These are phyloP conservation scores for Magnolia kwangsiensis DNA, from an alignment of 164 flowering plant species.

Conservation along the genomic window DNA sequence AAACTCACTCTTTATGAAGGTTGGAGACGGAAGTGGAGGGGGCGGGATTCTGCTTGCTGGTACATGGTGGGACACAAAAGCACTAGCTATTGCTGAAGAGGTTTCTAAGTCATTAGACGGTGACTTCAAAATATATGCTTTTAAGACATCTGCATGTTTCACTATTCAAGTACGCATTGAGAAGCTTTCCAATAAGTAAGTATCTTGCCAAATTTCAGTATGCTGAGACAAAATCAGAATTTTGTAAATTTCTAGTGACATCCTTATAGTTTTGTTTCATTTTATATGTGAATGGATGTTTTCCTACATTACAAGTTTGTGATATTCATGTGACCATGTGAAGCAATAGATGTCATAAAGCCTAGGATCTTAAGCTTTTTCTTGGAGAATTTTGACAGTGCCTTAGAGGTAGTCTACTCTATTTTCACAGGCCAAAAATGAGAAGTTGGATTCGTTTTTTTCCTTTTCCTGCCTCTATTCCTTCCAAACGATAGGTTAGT, in stretches of 20 bases:
- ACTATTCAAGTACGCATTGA: slow-evolving; percentile 79
- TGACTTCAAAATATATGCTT: slow-evolving; percentile 67
- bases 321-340: too few species aligned
- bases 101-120: slow-evolving; percentile 60
- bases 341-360: too few species aligned
- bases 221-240: neutral
- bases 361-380: too few species aligned
- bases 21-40: slow-evolving; percentile 87
- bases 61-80: slow-evolving; percentile 79
- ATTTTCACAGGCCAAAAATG: too few species aligned
- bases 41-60: slow-evolving; percentile 85
- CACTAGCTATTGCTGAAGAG: slow-evolving; percentile 61
- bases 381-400: too few species aligned
- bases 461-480: too few species aligned
- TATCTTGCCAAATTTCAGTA: neutral
- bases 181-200: slow-evolving; percentile 82
- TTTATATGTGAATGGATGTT: too few species aligned
- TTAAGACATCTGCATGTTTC: slow-evolving; percentile 56
- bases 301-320: too few species aligned
- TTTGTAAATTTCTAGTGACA: neutral
- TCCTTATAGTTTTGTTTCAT: too few species aligned
- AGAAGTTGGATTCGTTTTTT: too few species aligned
- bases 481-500: too few species aligned
- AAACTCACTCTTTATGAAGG: slow-evolving; percentile 30
- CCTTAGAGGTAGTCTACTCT: too few species aligned